Evolutionary conservation across 2,329 filamentous ascomycete species (phyloP).

Genomic region (Colletotrichum orbiculare): DNA sequence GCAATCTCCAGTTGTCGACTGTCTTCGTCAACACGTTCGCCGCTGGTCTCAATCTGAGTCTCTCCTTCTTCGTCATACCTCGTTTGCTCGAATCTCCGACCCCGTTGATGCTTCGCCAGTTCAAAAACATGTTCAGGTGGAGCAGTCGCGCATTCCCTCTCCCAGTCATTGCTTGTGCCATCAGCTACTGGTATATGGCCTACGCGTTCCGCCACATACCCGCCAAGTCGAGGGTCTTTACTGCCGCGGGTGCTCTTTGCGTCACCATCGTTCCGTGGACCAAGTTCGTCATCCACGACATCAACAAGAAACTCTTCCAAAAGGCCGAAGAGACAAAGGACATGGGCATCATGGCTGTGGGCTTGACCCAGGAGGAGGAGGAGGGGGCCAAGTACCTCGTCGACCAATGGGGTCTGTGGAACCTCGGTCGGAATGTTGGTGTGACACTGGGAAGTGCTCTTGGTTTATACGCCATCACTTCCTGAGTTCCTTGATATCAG

Average conservation of each 20-base stretch:
- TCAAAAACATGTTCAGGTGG: slow-evolving; percentile 54
- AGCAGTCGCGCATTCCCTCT: slow-evolving; percentile 53
- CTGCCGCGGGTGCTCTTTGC: slow-evolving; percentile 57
- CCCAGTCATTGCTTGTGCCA: slow-evolving; percentile 51
- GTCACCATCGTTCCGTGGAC: slow-evolving; percentile 64
- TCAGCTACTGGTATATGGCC: slow-evolving; percentile 59
- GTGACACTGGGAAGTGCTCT: slow-evolving; percentile 40
- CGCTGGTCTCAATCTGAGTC: slow-evolving; percentile 48
- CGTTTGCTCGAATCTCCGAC: slow-evolving; percentile 66
- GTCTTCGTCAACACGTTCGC: slow-evolving; percentile 61
- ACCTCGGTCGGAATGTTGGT: slow-evolving; percentile 55
- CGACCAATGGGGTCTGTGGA: slow-evolving; percentile 66
- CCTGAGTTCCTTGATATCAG: not conserved
- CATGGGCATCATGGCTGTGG: slow-evolving; percentile 49
- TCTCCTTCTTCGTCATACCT: slow-evolving; percentile 60
- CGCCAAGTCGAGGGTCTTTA: slow-evolving; percentile 54
- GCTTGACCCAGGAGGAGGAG: slow-evolving; percentile 50
- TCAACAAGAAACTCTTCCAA: slow-evolving; percentile 60
- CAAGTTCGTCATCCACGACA: slow-evolving; percentile 54
- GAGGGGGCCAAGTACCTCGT: slow-evolving; percentile 63
- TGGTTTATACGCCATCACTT: slow-evolving; percentile 44
- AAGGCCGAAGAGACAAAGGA: slow-evolving; percentile 53
- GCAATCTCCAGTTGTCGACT: slow-evolving; percentile 60
- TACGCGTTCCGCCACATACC: slow-evolving; percentile 43
- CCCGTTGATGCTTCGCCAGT: slow-evolving; percentile 66